A percentile compares a stretch with the other conserved stretches of the same genome.
Conservation (phyloP, 1,139 yeast genomes). For the Zhuliangozyma blackwelliae region DNA sequence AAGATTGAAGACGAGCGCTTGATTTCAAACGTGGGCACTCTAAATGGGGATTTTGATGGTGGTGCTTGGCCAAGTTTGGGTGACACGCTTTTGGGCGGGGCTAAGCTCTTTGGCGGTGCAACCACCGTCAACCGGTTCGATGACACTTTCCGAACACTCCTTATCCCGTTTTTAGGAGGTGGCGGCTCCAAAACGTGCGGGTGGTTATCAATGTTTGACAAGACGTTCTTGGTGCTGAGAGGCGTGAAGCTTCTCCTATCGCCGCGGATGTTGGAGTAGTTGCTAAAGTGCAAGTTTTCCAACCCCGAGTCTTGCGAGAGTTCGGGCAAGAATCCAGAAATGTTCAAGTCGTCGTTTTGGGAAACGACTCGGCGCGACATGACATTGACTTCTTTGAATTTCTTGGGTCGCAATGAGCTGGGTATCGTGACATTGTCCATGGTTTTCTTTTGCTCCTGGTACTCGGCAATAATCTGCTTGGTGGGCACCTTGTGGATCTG, state of each 20-base stretch:
- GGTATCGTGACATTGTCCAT: conserved; percentile 6
- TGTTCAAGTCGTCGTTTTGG: conserved; percentile 33
- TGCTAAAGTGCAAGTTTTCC: conserved; percentile 28
- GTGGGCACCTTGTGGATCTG: conserved; percentile 11
- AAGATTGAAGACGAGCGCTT: conserved; percentile 31
- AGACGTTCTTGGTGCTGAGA: conserved; percentile 26
- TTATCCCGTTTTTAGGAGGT: conserved; percentile 11
- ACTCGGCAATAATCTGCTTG: conserved; percentile 6
- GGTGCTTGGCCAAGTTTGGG: background rate
- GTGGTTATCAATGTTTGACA: conserved; percentile 20
- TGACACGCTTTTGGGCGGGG: background rate
- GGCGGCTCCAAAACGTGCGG: conserved; percentile 21
- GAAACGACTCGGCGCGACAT: conserved; percentile 40
- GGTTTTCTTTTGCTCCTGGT: conserved; percentile 2
- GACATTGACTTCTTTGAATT: conserved; percentile 42
- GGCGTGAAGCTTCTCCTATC: conserved; percentile 24
- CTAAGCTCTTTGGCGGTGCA: too few relatives aligned
- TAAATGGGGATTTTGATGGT: conserved; percentile 25
- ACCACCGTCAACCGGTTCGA: background rate
- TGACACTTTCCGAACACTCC: background rate
- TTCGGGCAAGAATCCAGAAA: conserved; percentile 42
- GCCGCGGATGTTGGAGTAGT: conserved; percentile 17
- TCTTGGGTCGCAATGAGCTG: conserved; percentile 25
- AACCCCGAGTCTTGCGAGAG: conserved; percentile 47
- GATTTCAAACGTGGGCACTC: conserved; percentile 44